phyloP scores from a whole-genome alignment of 2,329 filamentous ascomycete species.

The Botrytis cinerea region DNA sequence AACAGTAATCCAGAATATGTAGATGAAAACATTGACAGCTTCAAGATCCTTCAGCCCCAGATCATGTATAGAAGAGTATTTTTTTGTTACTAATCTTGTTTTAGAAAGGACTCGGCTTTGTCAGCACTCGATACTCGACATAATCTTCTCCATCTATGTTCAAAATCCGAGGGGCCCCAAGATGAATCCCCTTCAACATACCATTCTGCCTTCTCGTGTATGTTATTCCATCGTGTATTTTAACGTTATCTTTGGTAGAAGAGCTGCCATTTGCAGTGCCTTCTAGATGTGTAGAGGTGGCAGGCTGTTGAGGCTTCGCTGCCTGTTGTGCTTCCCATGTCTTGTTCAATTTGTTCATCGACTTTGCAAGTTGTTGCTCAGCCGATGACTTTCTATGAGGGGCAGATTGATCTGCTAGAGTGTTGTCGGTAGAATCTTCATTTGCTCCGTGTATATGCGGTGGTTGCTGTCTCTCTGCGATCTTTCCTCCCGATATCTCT shows the following conservation, averaged over 20 bases:
- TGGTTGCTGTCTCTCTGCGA: background rate
- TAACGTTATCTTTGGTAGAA: slow-evolving; percentile 51
- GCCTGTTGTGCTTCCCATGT: slow-evolving; percentile 34
- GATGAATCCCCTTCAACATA: slow-evolving; percentile 63
- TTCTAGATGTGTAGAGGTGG: slow-evolving; percentile 21
- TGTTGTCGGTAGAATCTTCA: background rate
- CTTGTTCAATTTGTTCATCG: slow-evolving; percentile 39
- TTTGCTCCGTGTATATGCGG: background rate
- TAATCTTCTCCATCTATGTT: slow-evolving; percentile 68
- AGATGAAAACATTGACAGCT: background rate
- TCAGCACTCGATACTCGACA: slow-evolving; percentile 66
- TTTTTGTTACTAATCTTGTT: background rate
- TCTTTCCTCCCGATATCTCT: background rate
- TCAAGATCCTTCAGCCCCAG: background rate
- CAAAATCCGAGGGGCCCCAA: slow-evolving; percentile 61
- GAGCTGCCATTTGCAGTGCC: slow-evolving; percentile 27
- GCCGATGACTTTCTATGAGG: background rate
- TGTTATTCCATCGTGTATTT: slow-evolving; percentile 60
- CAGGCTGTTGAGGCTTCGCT: background rate
- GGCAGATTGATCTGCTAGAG: background rate
- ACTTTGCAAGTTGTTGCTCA: background rate
- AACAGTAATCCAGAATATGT: background rate
- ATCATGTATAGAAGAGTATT: background rate
- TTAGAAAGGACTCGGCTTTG: slow-evolving; percentile 58
- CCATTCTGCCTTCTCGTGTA: slow-evolving; percentile 63